These are phyloP conservation scores for Yamadazyma atmosphaerica DNA, from an alignment of 1,139 yeast species.

Conservation along the genomic window DNA sequence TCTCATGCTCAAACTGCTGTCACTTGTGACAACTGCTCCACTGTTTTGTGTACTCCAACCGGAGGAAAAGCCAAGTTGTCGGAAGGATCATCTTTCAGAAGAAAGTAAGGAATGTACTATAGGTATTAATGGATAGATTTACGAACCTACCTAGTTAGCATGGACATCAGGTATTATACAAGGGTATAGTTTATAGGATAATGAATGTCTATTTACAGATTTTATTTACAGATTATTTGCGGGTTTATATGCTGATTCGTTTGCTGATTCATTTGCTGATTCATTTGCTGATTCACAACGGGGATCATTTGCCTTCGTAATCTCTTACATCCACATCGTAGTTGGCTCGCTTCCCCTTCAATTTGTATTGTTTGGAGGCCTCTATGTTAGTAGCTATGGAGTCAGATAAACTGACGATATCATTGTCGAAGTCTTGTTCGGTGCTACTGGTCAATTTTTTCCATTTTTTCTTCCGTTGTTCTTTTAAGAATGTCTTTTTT, in stretches of 20 bases:
- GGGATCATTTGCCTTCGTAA: constrained; percentile 21
- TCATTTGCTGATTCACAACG: neutral
- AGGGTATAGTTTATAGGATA: neutral
- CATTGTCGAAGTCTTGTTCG: constrained; percentile 35
- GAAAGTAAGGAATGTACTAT: constrained; percentile 61
- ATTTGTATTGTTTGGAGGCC: constrained; percentile 31
- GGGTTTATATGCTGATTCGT: too few species aligned
- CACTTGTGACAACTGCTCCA: constrained; percentile 97
- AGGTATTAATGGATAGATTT: neutral
- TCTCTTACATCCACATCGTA: constrained; percentile 26
- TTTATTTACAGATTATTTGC: too few species aligned
- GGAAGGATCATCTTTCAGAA: constrained; percentile 99
- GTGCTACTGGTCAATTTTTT: constrained; percentile 37
- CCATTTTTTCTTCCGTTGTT: constrained; percentile 42
- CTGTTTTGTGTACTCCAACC: constrained; percentile 97
- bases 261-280: too few species aligned
- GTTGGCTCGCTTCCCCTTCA: constrained; percentile 32
- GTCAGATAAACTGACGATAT: constrained; percentile 34
- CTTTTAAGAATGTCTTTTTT: constrained; percentile 43
- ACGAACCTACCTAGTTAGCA: neutral
- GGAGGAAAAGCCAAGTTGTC: constrained; percentile 99
- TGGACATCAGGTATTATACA: neutral
- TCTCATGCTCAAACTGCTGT: constrained; percentile 99
- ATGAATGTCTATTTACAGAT: too few species aligned
- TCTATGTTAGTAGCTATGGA: constrained; percentile 39